Conservation (phyloP, 441 rosid genomes). For the Arabidopsis lyrata region DNA sequence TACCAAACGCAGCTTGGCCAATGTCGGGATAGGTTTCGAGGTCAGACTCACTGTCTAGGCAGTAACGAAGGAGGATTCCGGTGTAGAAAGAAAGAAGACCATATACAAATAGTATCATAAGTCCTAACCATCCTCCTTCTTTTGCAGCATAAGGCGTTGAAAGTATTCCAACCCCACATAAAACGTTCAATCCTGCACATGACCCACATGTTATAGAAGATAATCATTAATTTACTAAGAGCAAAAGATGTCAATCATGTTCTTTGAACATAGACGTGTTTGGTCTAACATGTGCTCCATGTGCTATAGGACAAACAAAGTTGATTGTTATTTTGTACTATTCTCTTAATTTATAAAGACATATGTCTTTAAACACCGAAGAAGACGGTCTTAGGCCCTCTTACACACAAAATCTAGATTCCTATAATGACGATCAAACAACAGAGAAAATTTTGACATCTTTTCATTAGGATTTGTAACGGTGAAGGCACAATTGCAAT, state of each 20-base stretch:
- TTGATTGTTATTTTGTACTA: constrained; percentile 39
- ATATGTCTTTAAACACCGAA: not conserved
- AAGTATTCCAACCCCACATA: constrained; percentile 93
- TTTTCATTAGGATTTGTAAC: constrained; percentile 1
- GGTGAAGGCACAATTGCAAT: not conserved
- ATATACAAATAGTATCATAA: constrained; percentile 61
- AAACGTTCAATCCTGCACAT: constrained; percentile 81
- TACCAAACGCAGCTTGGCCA: constrained; percentile 95
- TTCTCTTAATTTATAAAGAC: constrained; percentile 9
- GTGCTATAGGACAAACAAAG: constrained; percentile 32
- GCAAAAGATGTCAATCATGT: constrained; percentile 4
- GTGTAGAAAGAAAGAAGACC: constrained; percentile 89
- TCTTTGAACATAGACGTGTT: constrained; percentile 38
- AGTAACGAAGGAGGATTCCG: constrained; percentile 74
- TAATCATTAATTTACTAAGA: not conserved
- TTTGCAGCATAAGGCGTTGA: constrained; percentile 91
- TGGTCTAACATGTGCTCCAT: constrained; percentile 34
- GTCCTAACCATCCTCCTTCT: constrained; percentile 95
- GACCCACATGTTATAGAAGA: constrained; percentile 33
- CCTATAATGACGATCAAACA: not conserved
- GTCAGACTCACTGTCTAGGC: constrained; percentile 85
- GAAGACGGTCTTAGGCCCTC: not conserved
- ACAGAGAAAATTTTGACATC: constrained; percentile 2
- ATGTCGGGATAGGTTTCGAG: constrained; percentile 96
- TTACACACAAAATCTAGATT: constrained; percentile 8